Percentiles rank a stretch among this genome's conserved stretches.
Evolutionary conservation across 2,329 filamentous ascomycete species (phyloP).

Genomic region (Aspergillus neoniger): DNA sequence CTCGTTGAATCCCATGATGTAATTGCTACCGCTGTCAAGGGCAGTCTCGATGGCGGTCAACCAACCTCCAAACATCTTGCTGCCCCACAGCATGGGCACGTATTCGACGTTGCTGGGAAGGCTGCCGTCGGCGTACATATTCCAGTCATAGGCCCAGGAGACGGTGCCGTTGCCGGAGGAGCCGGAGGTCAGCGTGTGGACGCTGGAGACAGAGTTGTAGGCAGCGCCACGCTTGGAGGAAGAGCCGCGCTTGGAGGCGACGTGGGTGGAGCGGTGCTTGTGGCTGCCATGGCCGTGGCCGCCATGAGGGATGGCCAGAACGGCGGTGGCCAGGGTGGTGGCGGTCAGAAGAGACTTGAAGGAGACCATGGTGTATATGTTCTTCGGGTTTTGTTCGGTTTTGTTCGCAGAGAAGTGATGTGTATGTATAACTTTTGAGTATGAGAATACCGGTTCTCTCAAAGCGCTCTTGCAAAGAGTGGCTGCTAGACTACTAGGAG

Average conservation of each 20-base stretch:
- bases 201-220: slow-evolving; percentile 43
- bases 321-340: slow-evolving; percentile 37
- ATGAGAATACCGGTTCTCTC: slow-evolving; percentile 26
- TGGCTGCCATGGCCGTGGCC: slow-evolving; percentile 2
- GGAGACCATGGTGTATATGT: slow-evolving; percentile 39
- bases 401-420: slow-evolving; percentile 10
- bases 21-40: slow-evolving; percentile 37
- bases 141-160: slow-evolving; percentile 53
- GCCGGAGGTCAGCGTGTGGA: slow-evolving; percentile 32
- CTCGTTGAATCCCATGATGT: slow-evolving; percentile 51
- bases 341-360: slow-evolving; percentile 36
- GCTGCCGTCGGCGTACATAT: slow-evolving; percentile 29
- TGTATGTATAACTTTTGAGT: slow-evolving; percentile 16
- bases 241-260: slow-evolving; percentile 1
- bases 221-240: slow-evolving; percentile 34
- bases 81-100: slow-evolving; percentile 50
- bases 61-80: slow-evolving; percentile 41
- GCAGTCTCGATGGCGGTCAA: slow-evolving; percentile 34
- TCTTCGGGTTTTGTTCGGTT: slow-evolving; percentile 3
- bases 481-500: slow-evolving; percentile 14
- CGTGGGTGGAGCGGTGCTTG: not conserved
- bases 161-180: slow-evolving; percentile 24
- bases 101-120: slow-evolving; percentile 42
- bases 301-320: slow-evolving; percentile 35
- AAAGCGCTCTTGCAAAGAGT: not conserved